Evolutionary conservation across 345 rosid species (phyloP).

Genomic region (Citrus maxima): DNA sequence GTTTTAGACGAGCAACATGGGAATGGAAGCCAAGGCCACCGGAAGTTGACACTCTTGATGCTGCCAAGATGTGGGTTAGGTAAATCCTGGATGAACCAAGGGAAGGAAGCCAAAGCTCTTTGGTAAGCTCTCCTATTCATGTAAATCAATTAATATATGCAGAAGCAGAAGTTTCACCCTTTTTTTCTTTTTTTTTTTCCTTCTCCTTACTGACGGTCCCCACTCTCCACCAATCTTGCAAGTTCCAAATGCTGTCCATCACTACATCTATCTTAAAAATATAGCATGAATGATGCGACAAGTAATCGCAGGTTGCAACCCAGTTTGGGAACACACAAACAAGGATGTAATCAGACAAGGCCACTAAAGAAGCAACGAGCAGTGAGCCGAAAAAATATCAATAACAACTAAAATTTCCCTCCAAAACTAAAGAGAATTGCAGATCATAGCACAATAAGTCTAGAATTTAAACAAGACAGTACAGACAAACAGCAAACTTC

Average conservation of each 20-base stretch:
- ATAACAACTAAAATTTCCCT: background rate
- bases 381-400: background rate
- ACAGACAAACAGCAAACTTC: background rate
- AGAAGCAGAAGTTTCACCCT: background rate
- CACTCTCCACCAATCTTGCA: background rate
- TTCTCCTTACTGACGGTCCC: background rate
- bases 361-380: background rate
- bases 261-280: background rate
- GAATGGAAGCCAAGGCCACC: background rate
- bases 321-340: background rate
- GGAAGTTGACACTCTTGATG: background rate
- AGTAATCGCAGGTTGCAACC: background rate
- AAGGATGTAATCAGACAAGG: background rate
- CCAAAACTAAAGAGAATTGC: background rate
- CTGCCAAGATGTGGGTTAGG: background rate
- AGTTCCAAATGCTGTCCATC: background rate
- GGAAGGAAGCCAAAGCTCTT: background rate
- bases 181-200: background rate
- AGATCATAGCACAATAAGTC: background rate
- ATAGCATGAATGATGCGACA: background rate
- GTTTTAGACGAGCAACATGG: slow-evolving; percentile 40
- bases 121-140: background rate
- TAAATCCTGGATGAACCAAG: background rate
- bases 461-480: background rate
- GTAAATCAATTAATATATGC: background rate